Evolutionary conservation across 768 basidiomycete species (phyloP), one percentile per base, ranked within the genome.

Genomic region (Kwoniella shandongensis): DNA sequence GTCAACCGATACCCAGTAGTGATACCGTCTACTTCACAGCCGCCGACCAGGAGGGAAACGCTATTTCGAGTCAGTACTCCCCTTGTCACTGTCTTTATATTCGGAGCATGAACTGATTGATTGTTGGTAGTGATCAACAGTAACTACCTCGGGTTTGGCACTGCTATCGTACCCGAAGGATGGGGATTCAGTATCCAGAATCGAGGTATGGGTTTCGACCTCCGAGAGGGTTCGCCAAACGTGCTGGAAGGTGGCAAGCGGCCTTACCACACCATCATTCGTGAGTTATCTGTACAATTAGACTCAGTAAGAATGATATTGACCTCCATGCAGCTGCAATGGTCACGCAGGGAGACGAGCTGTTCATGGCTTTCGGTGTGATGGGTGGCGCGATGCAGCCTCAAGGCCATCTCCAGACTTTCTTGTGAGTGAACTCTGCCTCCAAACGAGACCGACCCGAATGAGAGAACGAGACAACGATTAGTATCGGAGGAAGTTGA

Each of bases 151-250:
- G 88, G 89, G 2, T 94, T 93, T 66, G 92, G 92, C 27, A 91
- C 89, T 23, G 59, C 44, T 85, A 91, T 91, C 27, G 79, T 97
- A 29, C 93, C 92, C 0, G 85, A 87, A 62, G 89, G 86, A 0
- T 93, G 91, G 64, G 92, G 92, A 0, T 97, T 97, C 73, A 92
- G 90, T 1, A 81, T 97, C 17, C 92, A 97, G 76, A 93, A 92
- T 75, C 82, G 93, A 54, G 92, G 93, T 0, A 80, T 83, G 18
- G 86, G 87, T 10, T 97, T 97, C 73, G 79, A 83, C 11, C 80
- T 94, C 20, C 80, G 81, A 51, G 82, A 87, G 50, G 83, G 82
- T 2, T 92, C 94, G 70, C 86, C 89, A 1, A 97, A 97, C 69
- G 82, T 80, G n/a, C 78, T 94, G 54, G 80, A 86, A 79, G 89